A percentile compares a stretch with the other conserved stretches of the same genome.
Conservation (phyloP, 129 eudicot genomes). For the Pittosporum tobira region DNA sequence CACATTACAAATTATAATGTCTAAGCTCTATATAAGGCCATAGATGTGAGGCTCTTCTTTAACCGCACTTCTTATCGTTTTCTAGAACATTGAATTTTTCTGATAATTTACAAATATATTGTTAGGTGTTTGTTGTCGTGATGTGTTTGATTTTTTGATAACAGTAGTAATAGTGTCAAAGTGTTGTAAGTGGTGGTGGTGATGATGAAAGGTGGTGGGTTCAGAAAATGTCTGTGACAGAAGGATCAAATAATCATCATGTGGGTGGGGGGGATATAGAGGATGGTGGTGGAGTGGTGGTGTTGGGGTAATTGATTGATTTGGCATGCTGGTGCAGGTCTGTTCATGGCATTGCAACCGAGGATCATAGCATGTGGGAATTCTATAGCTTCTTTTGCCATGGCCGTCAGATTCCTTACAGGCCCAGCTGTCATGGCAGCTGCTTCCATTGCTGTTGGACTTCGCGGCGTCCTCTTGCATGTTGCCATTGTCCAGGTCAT, state of each 20-base stretch:
- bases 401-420: constrained; percentile 87
- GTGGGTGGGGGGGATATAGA: neutral
- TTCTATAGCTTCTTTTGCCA: constrained; percentile 68
- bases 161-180: too few species aligned
- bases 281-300: neutral
- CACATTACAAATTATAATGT: too few species aligned
- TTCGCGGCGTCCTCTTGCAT: constrained; percentile 72
- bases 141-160: too few species aligned
- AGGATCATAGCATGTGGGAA: constrained; percentile 94
- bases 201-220: constrained; percentile 19
- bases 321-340: constrained; percentile 29
- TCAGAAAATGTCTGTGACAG: constrained; percentile 3
- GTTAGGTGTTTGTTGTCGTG: too few species aligned
- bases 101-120: too few species aligned
- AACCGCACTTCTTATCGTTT: too few species aligned
- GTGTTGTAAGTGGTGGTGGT: constrained; percentile 15
- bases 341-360: constrained; percentile 96
- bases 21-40: too few species aligned
- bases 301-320: neutral
- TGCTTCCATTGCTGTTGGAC: constrained; percentile 72
- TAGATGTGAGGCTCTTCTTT: too few species aligned
- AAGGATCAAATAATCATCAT: neutral
- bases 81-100: too few species aligned
- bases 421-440: constrained; percentile 98
- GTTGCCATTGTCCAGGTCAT: constrained; percentile 85